Conservation (phyloP, 352 stramenopile genomes). For the Phytophthora fragariae region DNA sequence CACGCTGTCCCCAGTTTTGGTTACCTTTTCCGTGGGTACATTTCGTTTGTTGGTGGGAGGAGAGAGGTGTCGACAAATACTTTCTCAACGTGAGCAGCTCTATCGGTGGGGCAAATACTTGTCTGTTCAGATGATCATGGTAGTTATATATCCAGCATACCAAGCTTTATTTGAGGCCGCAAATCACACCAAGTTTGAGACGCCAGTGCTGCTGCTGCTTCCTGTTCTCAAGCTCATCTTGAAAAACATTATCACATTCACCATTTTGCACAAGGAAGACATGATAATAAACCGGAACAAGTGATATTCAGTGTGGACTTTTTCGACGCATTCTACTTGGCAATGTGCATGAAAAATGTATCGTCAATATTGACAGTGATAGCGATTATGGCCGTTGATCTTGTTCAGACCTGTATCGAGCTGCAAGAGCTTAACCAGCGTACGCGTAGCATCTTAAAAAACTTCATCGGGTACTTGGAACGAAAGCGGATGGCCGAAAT, state of each 20-base stretch:
- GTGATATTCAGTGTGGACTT: slow-evolving; percentile 22
- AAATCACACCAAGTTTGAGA: slow-evolving; percentile 5
- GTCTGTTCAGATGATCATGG: slow-evolving; percentile 7
- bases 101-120: slow-evolving; percentile 6
- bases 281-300: slow-evolving; percentile 15
- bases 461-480: neutral
- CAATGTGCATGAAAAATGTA: slow-evolving; percentile 13
- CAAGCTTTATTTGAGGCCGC: slow-evolving; percentile 15
- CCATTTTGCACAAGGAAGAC: slow-evolving; percentile 18
- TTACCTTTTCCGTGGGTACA: neutral
- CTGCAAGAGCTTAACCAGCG: slow-evolving; percentile 6
- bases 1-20: slow-evolving; percentile 2
- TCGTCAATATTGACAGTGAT: slow-evolving; percentile 6
- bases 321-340: slow-evolving; percentile 17
- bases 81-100: slow-evolving; percentile 11
- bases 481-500: neutral
- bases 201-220: slow-evolving; percentile 13
- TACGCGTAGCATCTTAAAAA: slow-evolving; percentile 1
- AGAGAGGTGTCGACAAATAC: slow-evolving; percentile 1
- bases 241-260: slow-evolving; percentile 18
- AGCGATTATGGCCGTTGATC: slow-evolving; percentile 4
- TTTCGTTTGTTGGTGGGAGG: neutral
- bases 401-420: slow-evolving; percentile 13
- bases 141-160: slow-evolving; percentile 19
- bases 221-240: slow-evolving; percentile 12